Conservation (phyloP, 345 rosid genomes). For the Rhodamnia rubescens region DNA sequence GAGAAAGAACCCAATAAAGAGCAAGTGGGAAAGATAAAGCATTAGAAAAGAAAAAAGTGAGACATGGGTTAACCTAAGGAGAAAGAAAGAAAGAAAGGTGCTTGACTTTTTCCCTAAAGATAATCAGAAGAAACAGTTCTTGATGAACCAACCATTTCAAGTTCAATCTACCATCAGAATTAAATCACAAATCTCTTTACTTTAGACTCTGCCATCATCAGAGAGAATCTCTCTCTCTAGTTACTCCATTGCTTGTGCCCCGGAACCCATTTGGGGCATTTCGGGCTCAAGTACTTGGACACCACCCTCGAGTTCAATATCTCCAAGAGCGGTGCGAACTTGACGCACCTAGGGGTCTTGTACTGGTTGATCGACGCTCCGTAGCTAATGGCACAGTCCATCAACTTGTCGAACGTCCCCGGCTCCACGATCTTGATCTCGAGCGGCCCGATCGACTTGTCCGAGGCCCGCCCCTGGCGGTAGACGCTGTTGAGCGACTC, state of each 20-base stretch:
- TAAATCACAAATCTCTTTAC: background rate
- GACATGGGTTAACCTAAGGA: slow-evolving; percentile 11
- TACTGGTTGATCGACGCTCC: slow-evolving; percentile 96
- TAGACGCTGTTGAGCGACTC: slow-evolving; percentile 93
- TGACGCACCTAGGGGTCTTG: slow-evolving; percentile 95
- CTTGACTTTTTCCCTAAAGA: slow-evolving; percentile 28
- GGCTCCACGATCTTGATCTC: slow-evolving; percentile 83
- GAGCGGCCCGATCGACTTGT: slow-evolving; percentile 84
- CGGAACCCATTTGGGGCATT: slow-evolving; percentile 90
- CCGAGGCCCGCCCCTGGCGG: slow-evolving; percentile 80
- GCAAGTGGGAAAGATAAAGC: background rate
- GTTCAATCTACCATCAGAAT: slow-evolving; percentile 9
- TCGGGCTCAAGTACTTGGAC: slow-evolving; percentile 62
- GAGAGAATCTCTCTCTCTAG: slow-evolving; percentile 12
- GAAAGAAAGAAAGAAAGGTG: slow-evolving; percentile 1
- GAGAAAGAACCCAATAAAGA: background rate
- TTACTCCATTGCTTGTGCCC: slow-evolving; percentile 81
- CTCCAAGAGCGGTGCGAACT: slow-evolving; percentile 85
- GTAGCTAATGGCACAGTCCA: slow-evolving; percentile 89
- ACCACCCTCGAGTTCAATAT: slow-evolving; percentile 68
- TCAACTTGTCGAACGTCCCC: slow-evolving; percentile 93
- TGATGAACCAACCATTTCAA: background rate
- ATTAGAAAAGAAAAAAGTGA: slow-evolving; percentile 1
- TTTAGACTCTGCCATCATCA: background rate
- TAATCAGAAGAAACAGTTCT: slow-evolving; percentile 1